Evolutionary conservation across 495 filamentous ascomycete genomes (phyloP), one percentile per base, ranked within the genome.

Genomic region (Aspergillus baeticus): DNA sequence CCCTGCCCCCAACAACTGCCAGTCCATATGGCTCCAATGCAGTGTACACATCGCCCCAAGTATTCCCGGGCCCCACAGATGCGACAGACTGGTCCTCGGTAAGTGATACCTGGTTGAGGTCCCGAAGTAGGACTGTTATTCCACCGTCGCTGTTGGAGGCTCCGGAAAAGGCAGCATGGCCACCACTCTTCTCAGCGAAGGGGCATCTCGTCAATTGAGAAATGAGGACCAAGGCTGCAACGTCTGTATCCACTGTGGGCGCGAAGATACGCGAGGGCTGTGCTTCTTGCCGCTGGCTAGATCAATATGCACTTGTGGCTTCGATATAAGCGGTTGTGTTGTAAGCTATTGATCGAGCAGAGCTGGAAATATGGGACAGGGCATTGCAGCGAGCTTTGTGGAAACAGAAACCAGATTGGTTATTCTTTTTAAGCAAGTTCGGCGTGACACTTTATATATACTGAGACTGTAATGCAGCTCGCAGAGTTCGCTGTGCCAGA

Each of bases 151-250:
- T 63, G 34, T 53, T 70, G 0, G 69, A 69, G 1, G 67, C 61
- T 7, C 69, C 67, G 1, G 57, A 38, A 49, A 67, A 67, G 8
- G 60, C 60, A 23, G 61, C 61, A 58, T 81, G 74, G 0, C 79
- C 79, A 50, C 78, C 77, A 33, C 70, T 71, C 34, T 73, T 68
- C n/a, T 76, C 65, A 6, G 79, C 79, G 50, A 82, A 80, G 4
- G 60, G 46, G 41, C 67, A 69, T 2, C 41, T 41, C 15, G 59
- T 63, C 5, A 60, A 26, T 13, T 58, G 55, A 8, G 63, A 55
- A 3, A 65, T 26, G 15, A 68, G 41, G 4, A 69, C 58, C 3
- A 57, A 53, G 39, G 53, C 39, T 43, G 64, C 62, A 13, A 68
- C 65, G 0, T 69, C 64, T 2, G 51, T 60, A n/a, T 63, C 63